A percentile compares a stretch with the other conserved stretches of the same genome.
Conservation (phyloP, 148 eudicot genomes). For the Rhododendron ferrugineum region DNA sequence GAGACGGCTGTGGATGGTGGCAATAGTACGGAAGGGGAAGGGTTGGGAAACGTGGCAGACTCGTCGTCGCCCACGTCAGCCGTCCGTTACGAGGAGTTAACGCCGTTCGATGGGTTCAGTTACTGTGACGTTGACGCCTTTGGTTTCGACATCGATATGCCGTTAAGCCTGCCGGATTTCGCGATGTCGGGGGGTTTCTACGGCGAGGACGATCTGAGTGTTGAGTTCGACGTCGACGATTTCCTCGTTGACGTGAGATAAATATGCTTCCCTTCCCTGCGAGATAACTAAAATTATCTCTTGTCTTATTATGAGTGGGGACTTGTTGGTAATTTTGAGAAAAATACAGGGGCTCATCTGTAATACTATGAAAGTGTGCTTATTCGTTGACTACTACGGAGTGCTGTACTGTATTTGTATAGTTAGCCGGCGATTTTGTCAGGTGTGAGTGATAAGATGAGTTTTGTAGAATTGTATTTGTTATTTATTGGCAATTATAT, state of each 20-base stretch:
- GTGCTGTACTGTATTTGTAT: not conserved
- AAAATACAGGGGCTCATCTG: not conserved
- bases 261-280: too few relatives aligned
- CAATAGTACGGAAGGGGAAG: not conserved
- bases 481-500: conserved; percentile 3
- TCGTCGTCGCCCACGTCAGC: conserved; percentile 26
- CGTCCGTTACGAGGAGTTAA: not conserved
- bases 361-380: not conserved
- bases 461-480: not conserved
- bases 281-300: not conserved
- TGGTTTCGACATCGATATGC: conserved; percentile 10
- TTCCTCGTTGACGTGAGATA: conserved; percentile 16
- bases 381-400: not conserved
- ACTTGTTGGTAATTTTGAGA: not conserved
- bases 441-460: not conserved
- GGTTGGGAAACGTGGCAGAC: not conserved
- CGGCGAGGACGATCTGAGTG: conserved; percentile 15
- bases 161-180: conserved; percentile 11
- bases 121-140: conserved; percentile 11
- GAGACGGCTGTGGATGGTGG: not conserved
- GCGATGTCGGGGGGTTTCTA: not conserved
- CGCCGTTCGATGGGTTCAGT: not conserved
- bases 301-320: not conserved
- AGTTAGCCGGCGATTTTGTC: conserved; percentile 10
- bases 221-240: conserved; percentile 13